Base-by-base conservation (phyloP, 2,329 filamentous ascomycete genomes). In the Pyrenophora seminiperda region DNA sequence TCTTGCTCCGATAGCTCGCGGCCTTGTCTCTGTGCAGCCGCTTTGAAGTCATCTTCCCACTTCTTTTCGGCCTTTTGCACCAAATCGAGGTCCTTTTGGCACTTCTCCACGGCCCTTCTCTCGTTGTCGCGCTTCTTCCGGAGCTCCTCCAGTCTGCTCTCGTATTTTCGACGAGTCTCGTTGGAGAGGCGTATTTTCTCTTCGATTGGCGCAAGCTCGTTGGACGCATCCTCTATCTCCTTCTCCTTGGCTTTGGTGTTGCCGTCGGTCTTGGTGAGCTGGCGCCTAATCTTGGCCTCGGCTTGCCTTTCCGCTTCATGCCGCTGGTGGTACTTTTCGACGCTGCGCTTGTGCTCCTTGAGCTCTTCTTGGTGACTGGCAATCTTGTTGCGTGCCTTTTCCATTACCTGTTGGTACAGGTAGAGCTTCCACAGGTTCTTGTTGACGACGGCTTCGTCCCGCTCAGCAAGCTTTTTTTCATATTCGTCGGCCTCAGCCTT, bases 351-450 rank as follows among this genome's bases (percentile, higher is more conserved):
- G 69, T 91, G 89, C 72, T 97, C 93, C 71, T 96, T 96, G 15
- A 99, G 80, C 62, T 97, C 92, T 67, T 96, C 91, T 66, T 97
- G 92, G 64, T 97, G 91, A 62, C 90, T 91, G 65, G 93, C 88
- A 50, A 99, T 99, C 65, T 94, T 87, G 36, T 85, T 86, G 61
- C 88, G 92, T 18, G 94, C 96, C 62, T 93, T 89, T 62, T 97
- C 90, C 79, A 99, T 97, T 22, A 91, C 84, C 50, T 87, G 88
- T 73, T 99, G 93, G 71, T 96, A 95, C 68, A 96, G 91, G 72
- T 91, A 97, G 1, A 99, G 81, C 75, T 97, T 97, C 93, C 93
- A 99, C 11, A 99, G 78, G 27, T 95, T 92, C 60, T 97, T 93
- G 1, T 89, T 92, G 47, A 97, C 90, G 48, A 97, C 89, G 6